Percentiles rank a stretch among this genome's conserved stretches.
These are phyloP conservation scores for Penicillium soppii DNA, from an alignment of 495 filamentous ascomycete genomes.

Conservation along the genomic window DNA sequence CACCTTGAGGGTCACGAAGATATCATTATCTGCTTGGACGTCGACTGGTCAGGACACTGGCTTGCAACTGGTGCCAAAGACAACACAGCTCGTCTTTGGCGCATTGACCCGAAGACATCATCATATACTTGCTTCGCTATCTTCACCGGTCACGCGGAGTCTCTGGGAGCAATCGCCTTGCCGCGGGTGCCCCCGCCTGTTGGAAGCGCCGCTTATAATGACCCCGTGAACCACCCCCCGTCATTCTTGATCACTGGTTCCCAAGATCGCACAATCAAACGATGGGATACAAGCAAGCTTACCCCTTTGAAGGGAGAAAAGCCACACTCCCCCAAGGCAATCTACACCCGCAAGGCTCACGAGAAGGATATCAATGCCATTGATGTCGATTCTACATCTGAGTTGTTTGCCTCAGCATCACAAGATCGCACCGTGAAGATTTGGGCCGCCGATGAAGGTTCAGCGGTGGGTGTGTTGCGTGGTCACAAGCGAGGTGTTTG, in stretches of 20 bases:
- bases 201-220: slow-evolving; percentile 59
- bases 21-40: slow-evolving; percentile 91
- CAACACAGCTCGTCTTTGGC: slow-evolving; percentile 90
- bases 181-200: slow-evolving; percentile 64
- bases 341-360: slow-evolving; percentile 88
- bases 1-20: slow-evolving; percentile 87
- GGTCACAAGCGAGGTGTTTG: slow-evolving; percentile 94
- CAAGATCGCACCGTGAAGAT: slow-evolving; percentile 97
- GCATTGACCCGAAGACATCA: slow-evolving; percentile 71
- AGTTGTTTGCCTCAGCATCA: slow-evolving; percentile 88
- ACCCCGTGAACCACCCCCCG: slow-evolving; percentile 77
- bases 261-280: slow-evolving; percentile 91
- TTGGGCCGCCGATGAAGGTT: slow-evolving; percentile 85
- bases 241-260: slow-evolving; percentile 85
- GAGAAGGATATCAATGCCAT: slow-evolving; percentile 99
- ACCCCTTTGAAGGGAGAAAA: slow-evolving; percentile 36
- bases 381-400: slow-evolving; percentile 66
- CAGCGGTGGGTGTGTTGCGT: slow-evolving; percentile 81
- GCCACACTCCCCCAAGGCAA: slow-evolving; percentile 50
- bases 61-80: slow-evolving; percentile 95
- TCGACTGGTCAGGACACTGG: slow-evolving; percentile 96
- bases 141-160: slow-evolving; percentile 91
- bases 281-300: slow-evolving; percentile 68
- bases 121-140: slow-evolving; percentile 77
- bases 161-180: slow-evolving; percentile 86